phyloP scores from a whole-genome alignment of 2,329 filamentous ascomycete species.

The Microdochium paspali region DNA sequence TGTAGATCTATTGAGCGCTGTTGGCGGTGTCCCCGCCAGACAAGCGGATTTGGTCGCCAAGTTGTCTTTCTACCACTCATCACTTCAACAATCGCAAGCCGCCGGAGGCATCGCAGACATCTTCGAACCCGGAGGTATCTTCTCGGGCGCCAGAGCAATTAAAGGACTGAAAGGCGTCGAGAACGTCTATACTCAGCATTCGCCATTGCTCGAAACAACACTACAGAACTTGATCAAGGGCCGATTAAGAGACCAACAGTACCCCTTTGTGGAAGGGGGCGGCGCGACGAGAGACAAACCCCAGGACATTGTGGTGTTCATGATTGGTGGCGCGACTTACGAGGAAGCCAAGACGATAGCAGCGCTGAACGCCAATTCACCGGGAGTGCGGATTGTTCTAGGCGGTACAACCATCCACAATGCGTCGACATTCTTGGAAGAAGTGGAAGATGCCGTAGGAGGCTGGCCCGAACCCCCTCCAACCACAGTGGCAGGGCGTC shows the following conservation, averaged over 20 bases:
- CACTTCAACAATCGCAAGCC: constrained; percentile 69
- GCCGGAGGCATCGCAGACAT: constrained; percentile 78
- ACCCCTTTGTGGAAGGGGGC: constrained; percentile 86
- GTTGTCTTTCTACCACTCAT: constrained; percentile 76
- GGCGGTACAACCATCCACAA: constrained; percentile 87
- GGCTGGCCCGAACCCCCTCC: constrained; percentile 69
- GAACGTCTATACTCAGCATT: constrained; percentile 98
- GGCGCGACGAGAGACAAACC: constrained; percentile 87
- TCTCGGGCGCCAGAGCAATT: constrained; percentile 80
- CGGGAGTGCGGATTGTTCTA: constrained; percentile 80
- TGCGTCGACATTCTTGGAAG: constrained; percentile 77
- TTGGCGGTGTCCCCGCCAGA: constrained; percentile 68
- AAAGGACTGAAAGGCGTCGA: constrained; percentile 96
- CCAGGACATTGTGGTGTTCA: constrained; percentile 92
- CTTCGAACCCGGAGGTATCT: constrained; percentile 86
- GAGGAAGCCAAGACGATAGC: constrained; percentile 96
- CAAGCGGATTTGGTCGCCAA: constrained; percentile 74
- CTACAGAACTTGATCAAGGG: constrained; percentile 92
- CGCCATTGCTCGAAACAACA: constrained; percentile 75
- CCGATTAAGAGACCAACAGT: constrained; percentile 73
- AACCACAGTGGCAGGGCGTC: constrained; percentile 49
- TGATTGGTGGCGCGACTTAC: constrained; percentile 87
- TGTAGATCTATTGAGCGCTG: constrained; percentile 75
- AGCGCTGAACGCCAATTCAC: constrained; percentile 85
- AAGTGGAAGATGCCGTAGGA: constrained; percentile 80